A percentile compares a stretch with the other conserved stretches of the same genome.
Evolutionary conservation across 345 rosid species (phyloP).

Genomic region (Noccaea bulbosa): DNA sequence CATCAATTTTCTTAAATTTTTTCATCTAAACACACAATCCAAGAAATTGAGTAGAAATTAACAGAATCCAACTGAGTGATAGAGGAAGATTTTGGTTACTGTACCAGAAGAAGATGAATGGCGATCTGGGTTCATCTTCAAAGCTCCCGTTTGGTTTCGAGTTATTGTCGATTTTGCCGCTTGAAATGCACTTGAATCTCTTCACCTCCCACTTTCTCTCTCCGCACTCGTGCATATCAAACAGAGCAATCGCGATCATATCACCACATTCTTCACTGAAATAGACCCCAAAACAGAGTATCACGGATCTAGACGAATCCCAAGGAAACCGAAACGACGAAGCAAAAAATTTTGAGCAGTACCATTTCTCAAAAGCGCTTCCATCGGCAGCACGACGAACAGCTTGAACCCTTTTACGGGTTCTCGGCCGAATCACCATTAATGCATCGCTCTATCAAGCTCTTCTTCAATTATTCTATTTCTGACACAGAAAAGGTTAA

Average conservation of each 20-base stretch:
- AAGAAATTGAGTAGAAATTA: background rate
- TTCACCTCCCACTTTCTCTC: constrained; percentile 51
- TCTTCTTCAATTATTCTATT: constrained; percentile 44
- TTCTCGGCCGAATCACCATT: constrained; percentile 65
- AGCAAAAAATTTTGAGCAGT: background rate
- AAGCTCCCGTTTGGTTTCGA: constrained; percentile 28
- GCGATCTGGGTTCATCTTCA: constrained; percentile 69
- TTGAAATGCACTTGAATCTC: constrained; percentile 63
- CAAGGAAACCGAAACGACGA: constrained; percentile 14
- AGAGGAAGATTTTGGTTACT: constrained; percentile 23
- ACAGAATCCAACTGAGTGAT: background rate
- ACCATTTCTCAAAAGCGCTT: constrained; percentile 84
- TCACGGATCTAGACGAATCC: constrained; percentile 8
- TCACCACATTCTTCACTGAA: constrained; percentile 64
- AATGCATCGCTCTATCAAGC: constrained; percentile 34
- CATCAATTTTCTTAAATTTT: background rate
- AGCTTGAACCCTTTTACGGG: constrained; percentile 73
- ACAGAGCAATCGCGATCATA: constrained; percentile 64
- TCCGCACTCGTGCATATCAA: constrained; percentile 77
- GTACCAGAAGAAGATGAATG: constrained; percentile 75
- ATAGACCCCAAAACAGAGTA: constrained; percentile 21
- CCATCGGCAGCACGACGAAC: constrained; percentile 77
- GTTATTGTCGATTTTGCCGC: constrained; percentile 32
- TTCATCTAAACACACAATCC: background rate
- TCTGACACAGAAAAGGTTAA: constrained; percentile 12